Evolutionary conservation across 768 basidiomycete genomes (phyloP).

Genomic region (Naganishia randhawae): DNA sequence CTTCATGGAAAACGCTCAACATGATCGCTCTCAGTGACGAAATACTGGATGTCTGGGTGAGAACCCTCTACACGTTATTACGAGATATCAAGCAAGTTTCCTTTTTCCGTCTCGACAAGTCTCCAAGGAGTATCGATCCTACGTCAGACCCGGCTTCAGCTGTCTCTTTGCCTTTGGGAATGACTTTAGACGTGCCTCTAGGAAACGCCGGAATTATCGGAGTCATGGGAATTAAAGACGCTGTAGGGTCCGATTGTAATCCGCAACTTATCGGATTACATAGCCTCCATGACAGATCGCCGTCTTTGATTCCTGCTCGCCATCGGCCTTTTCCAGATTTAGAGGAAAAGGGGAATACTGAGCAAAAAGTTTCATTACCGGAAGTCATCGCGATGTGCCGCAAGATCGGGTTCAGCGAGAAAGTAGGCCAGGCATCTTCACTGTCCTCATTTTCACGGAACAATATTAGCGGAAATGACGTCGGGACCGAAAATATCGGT

Average conservation of each 20-base stretch:
- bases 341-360: background rate
- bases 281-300: background rate
- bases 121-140: background rate
- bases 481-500: background rate
- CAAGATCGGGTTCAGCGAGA: conserved; percentile 52
- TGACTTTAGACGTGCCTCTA: conserved; percentile 1
- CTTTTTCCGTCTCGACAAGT: conserved; percentile 1
- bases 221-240: conserved; percentile 14
- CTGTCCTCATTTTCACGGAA: conserved; percentile 48
- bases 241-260: background rate
- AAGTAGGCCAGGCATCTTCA: conserved; percentile 49
- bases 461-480: conserved; percentile 54
- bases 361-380: conserved; percentile 47
- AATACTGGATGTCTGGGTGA: conserved; percentile 63
- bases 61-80: conserved; percentile 61
- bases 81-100: conserved; percentile 32
- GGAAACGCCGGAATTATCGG: conserved; percentile 14
- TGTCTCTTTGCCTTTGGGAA: background rate
- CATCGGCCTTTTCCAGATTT: background rate
- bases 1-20: conserved; percentile 70
- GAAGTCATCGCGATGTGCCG: conserved; percentile 70
- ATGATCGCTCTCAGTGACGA: conserved; percentile 68
- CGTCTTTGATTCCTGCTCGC: background rate
- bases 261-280: background rate
- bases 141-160: background rate